A percentile compares a stretch with the other conserved stretches of the same genome.
Evolutionary conservation across 768 basidiomycete genomes (phyloP).

Genomic region (Tephrocybe sp.): DNA sequence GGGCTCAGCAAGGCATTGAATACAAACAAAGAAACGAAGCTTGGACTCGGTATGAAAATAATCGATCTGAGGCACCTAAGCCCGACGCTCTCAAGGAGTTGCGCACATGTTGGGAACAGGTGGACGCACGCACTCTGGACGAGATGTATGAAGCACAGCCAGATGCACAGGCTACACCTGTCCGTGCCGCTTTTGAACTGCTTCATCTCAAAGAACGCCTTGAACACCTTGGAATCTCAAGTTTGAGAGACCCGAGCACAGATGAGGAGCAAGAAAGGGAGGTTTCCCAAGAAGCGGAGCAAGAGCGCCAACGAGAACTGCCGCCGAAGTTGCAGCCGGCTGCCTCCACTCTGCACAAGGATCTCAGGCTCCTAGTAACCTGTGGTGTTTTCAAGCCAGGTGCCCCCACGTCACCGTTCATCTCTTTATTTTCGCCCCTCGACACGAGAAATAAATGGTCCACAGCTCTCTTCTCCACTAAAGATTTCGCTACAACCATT

Average conservation of each 20-base stretch:
- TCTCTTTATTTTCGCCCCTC: constrained; percentile 23
- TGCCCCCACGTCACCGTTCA: constrained; percentile 18
- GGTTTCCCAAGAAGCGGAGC: constrained; percentile 38
- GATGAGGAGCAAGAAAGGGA: constrained; percentile 54
- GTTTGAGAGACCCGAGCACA: constrained; percentile 20
- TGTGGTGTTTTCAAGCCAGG: constrained; percentile 22
- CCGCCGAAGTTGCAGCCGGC: neutral
- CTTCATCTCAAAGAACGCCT: constrained; percentile 22
- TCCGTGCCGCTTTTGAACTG: constrained; percentile 9
- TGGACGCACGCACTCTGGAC: constrained; percentile 33
- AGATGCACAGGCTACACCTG: constrained; percentile 22
- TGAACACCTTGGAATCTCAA: constrained; percentile 22
- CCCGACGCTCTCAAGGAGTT: constrained; percentile 15
- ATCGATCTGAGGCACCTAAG: constrained; percentile 1
- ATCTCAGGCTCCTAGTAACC: constrained; percentile 25
- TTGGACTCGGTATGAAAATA: constrained; percentile 7
- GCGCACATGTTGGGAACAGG: constrained; percentile 32
- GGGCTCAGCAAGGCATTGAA: constrained; percentile 38
- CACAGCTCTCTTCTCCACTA: constrained; percentile 25
- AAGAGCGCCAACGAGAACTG: constrained; percentile 22
- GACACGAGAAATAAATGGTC: constrained; percentile 16
- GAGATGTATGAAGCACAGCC: constrained; percentile 36
- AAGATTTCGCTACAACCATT: constrained; percentile 33
- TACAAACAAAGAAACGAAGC: constrained; percentile 24
- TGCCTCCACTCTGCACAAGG: neutral